A percentile compares a stretch with the other conserved stretches of the same genome.
phyloP scores from a whole-genome alignment of 2,329 filamentous ascomycete genomes.

The Xylaria sp. region DNA sequence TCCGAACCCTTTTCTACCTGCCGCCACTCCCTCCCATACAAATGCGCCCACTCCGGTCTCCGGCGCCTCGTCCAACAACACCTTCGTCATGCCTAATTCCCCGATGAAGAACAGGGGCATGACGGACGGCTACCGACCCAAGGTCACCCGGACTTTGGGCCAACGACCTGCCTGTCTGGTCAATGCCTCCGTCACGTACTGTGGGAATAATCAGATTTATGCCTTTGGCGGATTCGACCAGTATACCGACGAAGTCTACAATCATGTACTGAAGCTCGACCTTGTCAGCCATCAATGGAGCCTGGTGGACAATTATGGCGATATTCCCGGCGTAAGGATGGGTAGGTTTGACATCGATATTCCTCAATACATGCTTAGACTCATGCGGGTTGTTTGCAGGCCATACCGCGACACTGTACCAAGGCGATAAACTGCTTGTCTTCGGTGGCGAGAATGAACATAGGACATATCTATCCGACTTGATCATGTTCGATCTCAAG shows the following conservation, averaged over 20 bases:
- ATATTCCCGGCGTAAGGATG: slow-evolving; percentile 97
- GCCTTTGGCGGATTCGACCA: slow-evolving; percentile 98
- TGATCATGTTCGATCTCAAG: slow-evolving; percentile 94
- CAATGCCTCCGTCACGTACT: slow-evolving; percentile 98
- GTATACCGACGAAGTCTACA: slow-evolving; percentile 98
- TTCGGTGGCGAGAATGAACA: slow-evolving; percentile 99
- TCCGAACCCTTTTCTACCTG: slow-evolving; percentile 28
- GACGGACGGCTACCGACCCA: slow-evolving; percentile 79
- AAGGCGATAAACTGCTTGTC: slow-evolving; percentile 92
- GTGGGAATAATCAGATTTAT: slow-evolving; percentile 95
- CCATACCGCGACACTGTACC: slow-evolving; percentile 91
- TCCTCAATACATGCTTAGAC: slow-evolving; percentile 1
- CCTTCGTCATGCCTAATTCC: slow-evolving; percentile 89
- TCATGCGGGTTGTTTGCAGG: slow-evolving; percentile 55
- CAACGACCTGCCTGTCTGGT: slow-evolving; percentile 91
- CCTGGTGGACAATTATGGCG: slow-evolving; percentile 96
- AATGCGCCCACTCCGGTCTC: slow-evolving; percentile 50
- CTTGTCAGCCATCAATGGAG: slow-evolving; percentile 89
- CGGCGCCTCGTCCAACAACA: slow-evolving; percentile 66
- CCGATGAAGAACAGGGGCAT: slow-evolving; percentile 68
- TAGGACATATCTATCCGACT: slow-evolving; percentile 89
- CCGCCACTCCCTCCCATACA: slow-evolving; percentile 40
- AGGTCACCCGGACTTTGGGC: slow-evolving; percentile 76
- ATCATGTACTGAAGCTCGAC: slow-evolving; percentile 90
- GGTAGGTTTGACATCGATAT: slow-evolving; percentile 55